A percentile compares a stretch with the other conserved stretches of the same genome.
phyloP scores from a whole-genome alignment of 768 basidiomycete genomes.

The Amyloporia xantha region DNA sequence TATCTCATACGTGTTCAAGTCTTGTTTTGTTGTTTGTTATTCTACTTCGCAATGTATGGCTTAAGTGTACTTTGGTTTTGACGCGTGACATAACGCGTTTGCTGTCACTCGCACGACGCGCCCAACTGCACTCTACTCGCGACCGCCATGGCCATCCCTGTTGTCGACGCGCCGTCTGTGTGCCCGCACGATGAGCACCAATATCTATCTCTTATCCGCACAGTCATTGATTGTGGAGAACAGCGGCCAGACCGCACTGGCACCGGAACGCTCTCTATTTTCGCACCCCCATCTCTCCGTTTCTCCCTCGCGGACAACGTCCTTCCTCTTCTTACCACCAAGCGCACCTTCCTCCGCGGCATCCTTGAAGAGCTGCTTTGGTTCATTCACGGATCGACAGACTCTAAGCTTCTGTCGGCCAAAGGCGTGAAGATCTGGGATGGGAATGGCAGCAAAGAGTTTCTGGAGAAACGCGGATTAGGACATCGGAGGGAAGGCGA shows the following conservation, averaged over 20 bases:
- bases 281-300: conserved; percentile 84
- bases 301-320: conserved; percentile 76
- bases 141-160: neutral
- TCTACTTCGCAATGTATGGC: no score
- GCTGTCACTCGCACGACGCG: neutral
- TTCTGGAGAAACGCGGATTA: conserved; percentile 81
- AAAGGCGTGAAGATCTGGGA: conserved; percentile 98
- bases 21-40: no score
- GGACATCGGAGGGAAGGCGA: conserved; percentile 83
- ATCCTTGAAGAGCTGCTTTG: conserved; percentile 93
- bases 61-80: no score
- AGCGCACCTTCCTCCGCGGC: conserved; percentile 87
- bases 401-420: conserved; percentile 63
- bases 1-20: no score
- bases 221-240: conserved; percentile 72
- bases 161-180: neutral
- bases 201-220: conserved; percentile 77
- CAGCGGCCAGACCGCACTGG: conserved; percentile 86
- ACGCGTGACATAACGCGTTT: neutral
- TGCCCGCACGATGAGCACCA: conserved; percentile 74
- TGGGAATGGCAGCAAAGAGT: conserved; percentile 86
- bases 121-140: neutral
- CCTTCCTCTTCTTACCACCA: conserved; percentile 90
- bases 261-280: conserved; percentile 87
- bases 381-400: conserved; percentile 85